Conservation (phyloP, 2,329 filamentous ascomycete genomes). For the Penicillium paneum region DNA sequence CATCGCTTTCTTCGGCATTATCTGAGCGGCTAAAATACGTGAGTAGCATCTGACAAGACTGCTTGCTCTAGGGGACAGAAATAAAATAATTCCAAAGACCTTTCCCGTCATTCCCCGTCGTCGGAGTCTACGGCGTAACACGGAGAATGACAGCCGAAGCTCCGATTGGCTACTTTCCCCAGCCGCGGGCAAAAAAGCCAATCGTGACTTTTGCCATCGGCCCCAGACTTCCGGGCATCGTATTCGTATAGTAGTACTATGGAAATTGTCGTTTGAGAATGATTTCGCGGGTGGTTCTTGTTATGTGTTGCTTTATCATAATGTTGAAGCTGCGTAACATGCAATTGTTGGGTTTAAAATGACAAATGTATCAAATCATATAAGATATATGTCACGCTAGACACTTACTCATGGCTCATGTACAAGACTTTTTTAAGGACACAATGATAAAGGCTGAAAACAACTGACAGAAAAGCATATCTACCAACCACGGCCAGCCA, state of each 20-base stretch:
- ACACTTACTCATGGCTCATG: constrained; percentile 22
- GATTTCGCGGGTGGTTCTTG: too few species aligned
- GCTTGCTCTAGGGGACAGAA: background rate
- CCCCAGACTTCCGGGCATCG: background rate
- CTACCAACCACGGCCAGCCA: constrained; percentile 83
- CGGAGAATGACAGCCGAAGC: background rate
- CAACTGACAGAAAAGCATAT: constrained; percentile 6
- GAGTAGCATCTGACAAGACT: too few species aligned
- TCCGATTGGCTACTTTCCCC: background rate
- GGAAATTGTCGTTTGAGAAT: too few species aligned
- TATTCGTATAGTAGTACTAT: too few species aligned
- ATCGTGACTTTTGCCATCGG: background rate
- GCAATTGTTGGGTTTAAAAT: background rate
- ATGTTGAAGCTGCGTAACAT: background rate
- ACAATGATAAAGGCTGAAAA: constrained; percentile 8
- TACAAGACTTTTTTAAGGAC: constrained; percentile 16
- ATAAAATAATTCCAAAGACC: background rate
- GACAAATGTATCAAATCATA: constrained; percentile 1
- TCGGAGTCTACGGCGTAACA: background rate
- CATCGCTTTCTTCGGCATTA: background rate
- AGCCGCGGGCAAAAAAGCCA: background rate
- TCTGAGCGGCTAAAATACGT: too few species aligned
- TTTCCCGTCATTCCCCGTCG: background rate
- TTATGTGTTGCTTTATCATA: too few species aligned
- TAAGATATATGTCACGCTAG: constrained; percentile 11